Percentiles rank a stretch among this genome's conserved stretches.
Evolutionary conservation across 2,329 filamentous ascomycete genomes (phyloP).

Genomic region (Monosporascus sp.): DNA sequence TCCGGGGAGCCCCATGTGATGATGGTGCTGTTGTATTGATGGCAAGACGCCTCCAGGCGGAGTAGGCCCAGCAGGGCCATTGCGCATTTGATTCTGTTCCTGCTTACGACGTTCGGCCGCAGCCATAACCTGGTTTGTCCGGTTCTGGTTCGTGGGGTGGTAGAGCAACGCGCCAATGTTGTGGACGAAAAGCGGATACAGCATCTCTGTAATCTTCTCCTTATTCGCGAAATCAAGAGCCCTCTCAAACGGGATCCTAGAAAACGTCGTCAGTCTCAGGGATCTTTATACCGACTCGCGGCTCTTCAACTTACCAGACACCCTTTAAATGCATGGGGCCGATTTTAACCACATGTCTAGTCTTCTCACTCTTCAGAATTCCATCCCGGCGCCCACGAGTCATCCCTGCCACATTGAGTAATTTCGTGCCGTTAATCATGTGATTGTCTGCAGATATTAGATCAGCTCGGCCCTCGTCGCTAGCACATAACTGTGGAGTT

Average conservation of each 20-base stretch:
- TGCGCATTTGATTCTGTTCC: conserved; percentile 61
- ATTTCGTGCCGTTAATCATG: conserved; percentile 98
- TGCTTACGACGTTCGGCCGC: conserved; percentile 73
- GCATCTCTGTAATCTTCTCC: conserved; percentile 93
- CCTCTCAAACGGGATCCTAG: conserved; percentile 93
- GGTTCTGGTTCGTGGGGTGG: conserved; percentile 81
- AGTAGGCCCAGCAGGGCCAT: conserved; percentile 42
- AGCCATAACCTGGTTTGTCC: conserved; percentile 82
- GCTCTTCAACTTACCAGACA: conserved; percentile 65
- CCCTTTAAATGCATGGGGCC: conserved; percentile 98
- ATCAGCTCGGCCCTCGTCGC: not conserved
- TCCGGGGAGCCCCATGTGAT: conserved; percentile 53
- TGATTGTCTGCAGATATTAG: conserved; percentile 63
- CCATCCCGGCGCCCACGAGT: conserved; percentile 91
- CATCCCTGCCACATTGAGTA: conserved; percentile 97
- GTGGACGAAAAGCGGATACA: conserved; percentile 96
- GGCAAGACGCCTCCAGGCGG: conserved; percentile 46
- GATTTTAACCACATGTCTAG: conserved; percentile 95
- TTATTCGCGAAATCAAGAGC: conserved; percentile 99
- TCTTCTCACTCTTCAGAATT: conserved; percentile 96
- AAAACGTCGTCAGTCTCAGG: conserved; percentile 6
- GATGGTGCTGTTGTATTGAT: conserved; percentile 63
- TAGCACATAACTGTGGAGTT: conserved; percentile 8
- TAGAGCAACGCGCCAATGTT: conserved; percentile 93
- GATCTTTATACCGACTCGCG: not conserved